Percentiles rank a stretch among this genome's conserved stretches.
These are phyloP conservation scores for Mytilinidion resinicola DNA, from an alignment of 495 filamentous ascomycete species.

Conservation along the genomic window DNA sequence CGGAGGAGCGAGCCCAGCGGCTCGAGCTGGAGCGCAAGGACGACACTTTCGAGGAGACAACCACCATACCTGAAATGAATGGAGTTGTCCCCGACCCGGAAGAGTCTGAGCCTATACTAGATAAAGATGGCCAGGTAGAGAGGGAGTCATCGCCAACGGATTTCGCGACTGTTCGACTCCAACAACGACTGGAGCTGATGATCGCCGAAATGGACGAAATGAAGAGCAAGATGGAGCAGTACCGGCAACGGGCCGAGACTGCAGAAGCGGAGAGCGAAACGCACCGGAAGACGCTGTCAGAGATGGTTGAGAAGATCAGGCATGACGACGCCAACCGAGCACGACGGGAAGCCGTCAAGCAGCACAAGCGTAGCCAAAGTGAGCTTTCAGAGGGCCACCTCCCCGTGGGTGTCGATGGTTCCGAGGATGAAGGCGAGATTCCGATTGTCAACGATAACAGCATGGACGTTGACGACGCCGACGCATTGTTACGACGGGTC, in stretches of 20 bases:
- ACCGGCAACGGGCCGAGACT: constrained; percentile 67
- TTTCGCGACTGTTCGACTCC: constrained; percentile 43
- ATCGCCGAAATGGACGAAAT: constrained; percentile 76
- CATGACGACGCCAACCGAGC: constrained; percentile 52
- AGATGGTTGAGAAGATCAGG: constrained; percentile 82
- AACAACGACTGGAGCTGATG: constrained; percentile 72
- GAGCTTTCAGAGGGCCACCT: neutral
- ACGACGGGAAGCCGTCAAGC: constrained; percentile 24
- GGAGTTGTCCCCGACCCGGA: constrained; percentile 15
- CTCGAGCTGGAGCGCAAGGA: constrained; percentile 47
- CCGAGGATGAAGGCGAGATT: constrained; percentile 17
- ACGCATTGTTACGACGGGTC: constrained; percentile 26
- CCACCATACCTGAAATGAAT: constrained; percentile 24
- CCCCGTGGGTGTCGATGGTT: constrained; percentile 1
- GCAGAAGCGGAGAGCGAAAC: constrained; percentile 68
- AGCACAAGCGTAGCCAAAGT: constrained; percentile 17
- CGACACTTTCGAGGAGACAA: constrained; percentile 21
- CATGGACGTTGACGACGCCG: constrained; percentile 6
- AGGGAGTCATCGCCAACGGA: constrained; percentile 31
- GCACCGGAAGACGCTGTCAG: constrained; percentile 65
- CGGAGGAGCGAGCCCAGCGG: constrained; percentile 70
- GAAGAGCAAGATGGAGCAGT: constrained; percentile 70
- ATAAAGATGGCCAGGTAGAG: constrained; percentile 42
- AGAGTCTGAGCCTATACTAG: constrained; percentile 36
- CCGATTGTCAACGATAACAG: constrained; percentile 23